Evolutionary conservation across 169 alveolate genomes (phyloP), one percentile per base, ranked within the genome.

Genomic region (Plasmodium sp.): DNA sequence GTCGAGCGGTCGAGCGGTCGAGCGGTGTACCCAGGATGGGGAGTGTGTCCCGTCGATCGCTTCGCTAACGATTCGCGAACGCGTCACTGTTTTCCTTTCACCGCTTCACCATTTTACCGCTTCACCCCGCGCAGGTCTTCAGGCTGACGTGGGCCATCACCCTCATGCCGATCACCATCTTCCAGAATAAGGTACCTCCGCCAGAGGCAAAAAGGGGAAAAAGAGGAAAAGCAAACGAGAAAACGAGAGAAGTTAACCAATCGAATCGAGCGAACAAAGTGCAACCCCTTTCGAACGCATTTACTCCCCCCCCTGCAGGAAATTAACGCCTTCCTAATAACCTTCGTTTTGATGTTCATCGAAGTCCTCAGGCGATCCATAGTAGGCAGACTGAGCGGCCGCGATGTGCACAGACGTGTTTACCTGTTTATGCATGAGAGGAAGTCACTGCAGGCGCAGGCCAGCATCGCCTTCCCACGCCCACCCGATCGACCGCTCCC

Each of bases 81-180:
- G 0, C 62, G 12, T 5, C 62, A 22, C 58, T 51, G 62, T 16
- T 16, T 51, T 51, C 5, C n/a, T 12, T 48, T 48, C 58, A 48
- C n/a, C 58, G 12, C 5, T 81, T 51, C 5, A 2, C 72, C 72
- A 39, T 39, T 39, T 39, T 39, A 7, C 18, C n/a, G n/a, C n/a
- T 48, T 43, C 80, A 27, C 54, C n/a, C 81, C 48, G 41, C 27
- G 81, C 90, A 91, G 93, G 75, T 95, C 77, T 96, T 97, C n/a
- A 84, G 98, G 33, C 83, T 96, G 31, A 96, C 98, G 74, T 96
- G 98, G 98, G 98, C 98, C 1, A 93, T 96, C 93, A 96, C 97
- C 31, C 93, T 96, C 31, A 95, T 96, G 94, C 98, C 98, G 5
- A 92, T 96, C 5, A 93, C 93, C 81, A 79, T 96, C 16, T 85